phyloP scores from a whole-genome alignment of 495 filamentous ascomycete genomes.

The Astrothelium subdiscretum region DNA sequence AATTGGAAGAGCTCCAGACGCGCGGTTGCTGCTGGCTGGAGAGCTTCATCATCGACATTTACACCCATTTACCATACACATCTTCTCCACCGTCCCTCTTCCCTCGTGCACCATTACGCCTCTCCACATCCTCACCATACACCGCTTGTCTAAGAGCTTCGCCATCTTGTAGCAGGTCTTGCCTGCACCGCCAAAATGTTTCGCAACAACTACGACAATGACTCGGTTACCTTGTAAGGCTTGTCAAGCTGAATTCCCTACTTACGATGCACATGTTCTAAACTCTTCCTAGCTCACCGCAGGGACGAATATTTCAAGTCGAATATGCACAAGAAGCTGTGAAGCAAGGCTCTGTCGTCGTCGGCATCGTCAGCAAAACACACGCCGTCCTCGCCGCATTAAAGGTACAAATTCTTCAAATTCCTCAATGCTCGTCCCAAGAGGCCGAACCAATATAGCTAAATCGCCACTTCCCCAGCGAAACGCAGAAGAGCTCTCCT shows the following conservation, averaged over 20 bases:
- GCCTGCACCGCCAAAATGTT: constrained; percentile 63
- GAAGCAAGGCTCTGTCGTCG: constrained; percentile 96
- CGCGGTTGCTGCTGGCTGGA: constrained; percentile 1
- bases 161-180: not conserved
- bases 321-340: constrained; percentile 98
- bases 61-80: not conserved
- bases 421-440: not conserved
- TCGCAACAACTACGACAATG: constrained; percentile 99
- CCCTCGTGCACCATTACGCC: not conserved
- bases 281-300: constrained; percentile 64
- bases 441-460: constrained; percentile 5
- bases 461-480: constrained; percentile 44
- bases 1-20: not conserved
- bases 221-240: constrained; percentile 94
- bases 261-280: constrained; percentile 9
- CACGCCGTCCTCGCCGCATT: constrained; percentile 91
- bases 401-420: constrained; percentile 52
- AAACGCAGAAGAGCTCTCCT: constrained; percentile 98
- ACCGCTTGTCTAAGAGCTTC: constrained; percentile 9
- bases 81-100: not conserved
- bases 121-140: too few relatives aligned
- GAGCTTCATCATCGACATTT: not conserved
- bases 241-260: constrained; percentile 5
- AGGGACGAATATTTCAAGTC: constrained; percentile 98
- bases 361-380: constrained; percentile 93